Evolutionary conservation across 257 asterid genomes (phyloP), one percentile per base, ranked within the genome.

Genomic region (Anisodus tanguticus): DNA sequence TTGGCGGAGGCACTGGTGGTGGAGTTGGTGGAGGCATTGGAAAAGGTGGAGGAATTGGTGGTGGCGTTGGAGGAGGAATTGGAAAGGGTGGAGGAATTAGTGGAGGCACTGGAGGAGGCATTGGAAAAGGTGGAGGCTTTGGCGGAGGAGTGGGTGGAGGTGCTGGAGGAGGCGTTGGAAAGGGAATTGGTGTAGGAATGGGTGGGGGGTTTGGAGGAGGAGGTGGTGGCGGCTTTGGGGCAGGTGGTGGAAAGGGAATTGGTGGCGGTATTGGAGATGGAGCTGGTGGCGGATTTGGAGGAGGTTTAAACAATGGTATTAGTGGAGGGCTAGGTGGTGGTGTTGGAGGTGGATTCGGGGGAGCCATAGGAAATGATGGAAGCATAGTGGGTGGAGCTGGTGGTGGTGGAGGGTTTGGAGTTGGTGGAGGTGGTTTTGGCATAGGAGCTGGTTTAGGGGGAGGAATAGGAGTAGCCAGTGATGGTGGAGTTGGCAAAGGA

Each of bases 251-350:
- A 6, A 17, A 5, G 0, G 57, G 49, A 7, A 47, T 43, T 53
- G 82, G 76, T 1, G 87, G 72, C 4, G 78, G 83, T 7, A 45
- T 13, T 1, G 84, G 83, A 10, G 85, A 12, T 9, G 87, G 81
- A 1, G 43, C 62, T 4, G 72, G 79, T 0, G 58, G 59, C 5
- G 87, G 76, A 12, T 72, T 64, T 13, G 74, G 79, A 3, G 84
- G 82, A 3, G 45, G 45, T 41, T 0, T 2, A 41, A 41, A 41
- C 4, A 5, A 41, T 41, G 45, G 45, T 41, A 41, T 41, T 41
- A 5, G 45, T 41, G 45, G 3, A 41, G 45, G 45, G 45, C 45
- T 41, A 41, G 45, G 45, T 41, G 45, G 45, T 2, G 45, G 45
- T 2, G 45, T 5, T 41, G 45, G 45, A 41, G 45, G 3, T 2